Evolutionary conservation across 1,284 basidiomycete species (phyloP).

Genomic region (Chalciporus piperatoides): DNA sequence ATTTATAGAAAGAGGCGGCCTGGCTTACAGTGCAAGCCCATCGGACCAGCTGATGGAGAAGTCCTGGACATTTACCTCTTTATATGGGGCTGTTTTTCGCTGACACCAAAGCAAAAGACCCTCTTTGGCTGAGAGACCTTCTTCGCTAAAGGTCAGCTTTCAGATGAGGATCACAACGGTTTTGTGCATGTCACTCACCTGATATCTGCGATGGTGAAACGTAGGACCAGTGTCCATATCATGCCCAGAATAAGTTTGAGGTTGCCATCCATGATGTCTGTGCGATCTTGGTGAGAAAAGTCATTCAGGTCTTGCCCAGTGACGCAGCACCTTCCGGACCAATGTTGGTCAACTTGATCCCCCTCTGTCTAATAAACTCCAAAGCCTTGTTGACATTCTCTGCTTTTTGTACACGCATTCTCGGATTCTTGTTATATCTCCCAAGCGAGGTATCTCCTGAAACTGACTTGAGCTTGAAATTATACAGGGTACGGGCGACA

Average conservation of each 20-base stretch:
- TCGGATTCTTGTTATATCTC: constrained; percentile 85
- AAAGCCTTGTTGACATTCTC: constrained; percentile 98
- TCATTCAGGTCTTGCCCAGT: background rate
- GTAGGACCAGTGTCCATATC: constrained; percentile 97
- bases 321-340: constrained; percentile 76
- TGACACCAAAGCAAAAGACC: constrained; percentile 97
- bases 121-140: constrained; percentile 95
- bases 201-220: constrained; percentile 98
- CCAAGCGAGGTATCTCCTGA: constrained; percentile 87
- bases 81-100: constrained; percentile 89
- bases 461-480: constrained; percentile 12
- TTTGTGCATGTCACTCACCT: constrained; percentile 55
- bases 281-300: constrained; percentile 11
- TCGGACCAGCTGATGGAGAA: constrained; percentile 93
- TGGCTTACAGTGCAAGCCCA: constrained; percentile 87
- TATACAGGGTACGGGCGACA: constrained; percentile 2
- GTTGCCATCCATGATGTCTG: constrained; percentile 98
- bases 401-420: constrained; percentile 93
- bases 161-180: constrained; percentile 8
- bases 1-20: constrained; percentile 1
- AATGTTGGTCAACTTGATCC: constrained; percentile 96
- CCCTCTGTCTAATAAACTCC: constrained; percentile 91
- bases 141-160: constrained; percentile 62
- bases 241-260: constrained; percentile 96
- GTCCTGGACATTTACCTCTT: constrained; percentile 90